Evolutionary conservation across 352 stramenopile species (phyloP).

Genomic region (Globisporangium radiosum): DNA sequence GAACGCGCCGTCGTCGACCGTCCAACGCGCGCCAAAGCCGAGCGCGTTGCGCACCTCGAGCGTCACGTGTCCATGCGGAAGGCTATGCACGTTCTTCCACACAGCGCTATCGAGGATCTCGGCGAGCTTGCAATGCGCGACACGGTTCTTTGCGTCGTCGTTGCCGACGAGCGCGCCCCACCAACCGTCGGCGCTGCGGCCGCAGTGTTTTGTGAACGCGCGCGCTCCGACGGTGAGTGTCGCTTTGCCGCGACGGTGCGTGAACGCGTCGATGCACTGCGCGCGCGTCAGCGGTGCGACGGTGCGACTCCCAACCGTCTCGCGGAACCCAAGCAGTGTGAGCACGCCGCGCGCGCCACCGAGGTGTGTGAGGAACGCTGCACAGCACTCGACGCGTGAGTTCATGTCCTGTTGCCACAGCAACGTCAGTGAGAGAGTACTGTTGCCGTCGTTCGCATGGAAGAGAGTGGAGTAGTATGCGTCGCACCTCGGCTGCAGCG

Average conservation of each 20-base stretch:
- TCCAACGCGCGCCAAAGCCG: conserved; percentile 76
- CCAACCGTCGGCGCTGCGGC: conserved; percentile 57
- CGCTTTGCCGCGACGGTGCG: conserved; percentile 25
- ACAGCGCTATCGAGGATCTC: conserved; percentile 45
- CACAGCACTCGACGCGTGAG: conserved; percentile 3
- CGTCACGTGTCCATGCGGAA: conserved; percentile 59
- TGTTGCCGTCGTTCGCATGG: no score
- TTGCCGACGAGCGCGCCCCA: conserved; percentile 57
- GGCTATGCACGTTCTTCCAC: conserved; percentile 81
- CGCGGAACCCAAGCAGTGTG: conserved; percentile 57
- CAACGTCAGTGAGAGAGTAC: no score
- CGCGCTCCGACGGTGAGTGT: conserved; percentile 67
- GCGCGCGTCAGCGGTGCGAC: conserved; percentile 41
- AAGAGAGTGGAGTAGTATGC: no score
- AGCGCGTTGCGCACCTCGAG: conserved; percentile 65
- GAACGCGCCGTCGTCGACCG: conserved; percentile 47
- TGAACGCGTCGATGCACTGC: conserved; percentile 56
- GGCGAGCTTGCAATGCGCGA: conserved; percentile 37
- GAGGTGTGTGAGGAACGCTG: conserved; percentile 27
- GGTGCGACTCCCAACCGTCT: conserved; percentile 47
- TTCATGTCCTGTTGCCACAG: conserved; percentile 1
- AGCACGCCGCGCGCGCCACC: conserved; percentile 53
- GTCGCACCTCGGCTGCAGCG: background rate
- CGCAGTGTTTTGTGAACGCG: conserved; percentile 76
- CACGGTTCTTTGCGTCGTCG: conserved; percentile 59